Base-by-base conservation (phyloP, 345 rosid species). In the Erodium maritimum region DNA sequence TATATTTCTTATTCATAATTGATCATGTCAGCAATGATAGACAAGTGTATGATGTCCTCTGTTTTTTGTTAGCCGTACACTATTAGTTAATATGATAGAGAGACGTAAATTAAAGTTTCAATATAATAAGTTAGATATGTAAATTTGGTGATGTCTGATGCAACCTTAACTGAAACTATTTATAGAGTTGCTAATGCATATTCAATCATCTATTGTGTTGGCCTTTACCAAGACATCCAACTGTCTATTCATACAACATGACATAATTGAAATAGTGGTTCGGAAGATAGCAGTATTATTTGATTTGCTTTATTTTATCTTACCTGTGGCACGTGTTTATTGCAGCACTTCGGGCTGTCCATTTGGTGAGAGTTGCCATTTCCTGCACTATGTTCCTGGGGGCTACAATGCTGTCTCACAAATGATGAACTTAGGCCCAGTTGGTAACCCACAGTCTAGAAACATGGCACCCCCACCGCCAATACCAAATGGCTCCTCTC, bases 351-450 rank as follows among this genome's bases (percentile, higher is more conserved):
- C 81, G 61, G 96, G 98, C 48, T 88, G 98, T 67, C 95, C 87
- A 34, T 86, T 88, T 71, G 98, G 98, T 18, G 98, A 86, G 69
- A 73, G 86, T 67, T 91, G 96, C 62, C 98, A 86, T 73, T 86
- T 81, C 68, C 71, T 84, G 77, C 98, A 88, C 71, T 64, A 81
- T 57, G 81, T 91, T 52, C 87, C 95, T 19, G 89, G 96, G 34
- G 95, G 96, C 7, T 81, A 84, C 65, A 83, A 86, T 52, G 83
- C 91, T 17, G 90, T 80, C 50, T 78, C 91, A 29, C 91, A 87
- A 71, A 80, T 83, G 85, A 76, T 79, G 82, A 90, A 82, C 66
- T 76, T 82, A 14, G 67, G 80, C 0, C 80, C 82, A 37, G 50
- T 69, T 61, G 67, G 65, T 24, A 55, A 86, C 33, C 78, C 78